Evolutionary conservation across 345 rosid species (phyloP), one percentile per base, ranked within the genome.

Genomic region (Hibiscus tridactylites): DNA sequence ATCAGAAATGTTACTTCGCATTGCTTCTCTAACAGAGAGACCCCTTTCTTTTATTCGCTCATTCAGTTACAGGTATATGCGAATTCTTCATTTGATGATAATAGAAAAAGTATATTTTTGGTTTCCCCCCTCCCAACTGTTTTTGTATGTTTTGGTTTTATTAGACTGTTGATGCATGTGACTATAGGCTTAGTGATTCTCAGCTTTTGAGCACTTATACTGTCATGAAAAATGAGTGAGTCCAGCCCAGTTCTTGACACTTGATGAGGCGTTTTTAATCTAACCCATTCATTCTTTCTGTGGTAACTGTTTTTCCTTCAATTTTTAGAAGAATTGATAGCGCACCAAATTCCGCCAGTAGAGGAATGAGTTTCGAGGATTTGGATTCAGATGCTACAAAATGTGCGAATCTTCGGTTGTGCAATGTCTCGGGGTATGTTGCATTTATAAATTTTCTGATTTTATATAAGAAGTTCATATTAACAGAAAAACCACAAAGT

Each of bases 401-500:
- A 49, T 19, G 65, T 72, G 88, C 80, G 15, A 52, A 60, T 76
- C 86, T 76, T 73, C 86, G 95, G 56, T 19, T 90, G 42, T 84
- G 91, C 77, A 82, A 80, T 68, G 88, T 91, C 33, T 87, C 94
- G 46, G 79, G 94, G 96, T 91, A 83, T 15, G 31, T 6, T 29
- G 56, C 26, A 59, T 6, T 61, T n/a, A 26, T 19, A 53, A 57
- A 44, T 6, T 4, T 59, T 16, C 2, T 9, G 39, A 62, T 19
- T 58, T 65, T 28, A 8, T 19, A 19, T 3, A 50, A 17, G 4
- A 10, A 2, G 26, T 59, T 39, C 21, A 3, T 9, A 12, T 42
- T 42, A 1, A 42, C 11, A 42, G 46, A 42, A 42, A 42, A 42
- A 42, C 3, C 11, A 42, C 46, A 9, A 9, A 8, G 11, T 8